Percentiles rank a stretch among this genome's conserved stretches.
phyloP scores from a whole-genome alignment of 2,329 filamentous ascomycete species.

The Colletotrichum sp. region DNA sequence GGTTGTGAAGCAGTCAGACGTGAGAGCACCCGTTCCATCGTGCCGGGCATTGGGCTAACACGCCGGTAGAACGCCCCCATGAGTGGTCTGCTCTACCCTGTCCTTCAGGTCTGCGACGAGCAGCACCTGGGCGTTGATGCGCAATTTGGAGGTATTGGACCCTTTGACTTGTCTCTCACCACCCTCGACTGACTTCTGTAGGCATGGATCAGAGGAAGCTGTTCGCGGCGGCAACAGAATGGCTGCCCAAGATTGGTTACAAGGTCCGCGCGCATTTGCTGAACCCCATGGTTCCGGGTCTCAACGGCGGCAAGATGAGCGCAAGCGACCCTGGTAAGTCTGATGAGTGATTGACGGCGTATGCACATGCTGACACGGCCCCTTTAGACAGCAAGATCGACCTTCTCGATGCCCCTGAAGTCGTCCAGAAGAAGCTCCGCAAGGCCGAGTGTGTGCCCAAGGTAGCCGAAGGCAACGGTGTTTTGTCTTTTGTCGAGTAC shows the following conservation, averaged over 20 bases:
- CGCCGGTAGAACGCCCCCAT: conserved; percentile 56
- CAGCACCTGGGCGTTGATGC: conserved; percentile 86
- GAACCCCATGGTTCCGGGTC: conserved; percentile 89
- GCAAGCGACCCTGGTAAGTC: conserved; percentile 67
- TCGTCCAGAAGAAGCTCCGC: conserved; percentile 80
- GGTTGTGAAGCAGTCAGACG: conserved; percentile 86
- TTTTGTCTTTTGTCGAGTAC: conserved; percentile 85
- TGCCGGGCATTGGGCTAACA: background rate
- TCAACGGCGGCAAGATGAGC: conserved; percentile 87
- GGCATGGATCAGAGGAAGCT: conserved; percentile 85
- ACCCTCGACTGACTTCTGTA: conserved; percentile 3
- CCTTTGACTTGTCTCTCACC: background rate
- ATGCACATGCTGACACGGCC: conserved; percentile 26
- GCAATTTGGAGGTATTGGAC: conserved; percentile 76
- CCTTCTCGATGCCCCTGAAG: conserved; percentile 79
- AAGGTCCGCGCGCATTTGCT: conserved; percentile 66
- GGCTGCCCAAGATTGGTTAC: conserved; percentile 86
- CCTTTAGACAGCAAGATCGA: conserved; percentile 87
- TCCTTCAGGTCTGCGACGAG: conserved; percentile 92
- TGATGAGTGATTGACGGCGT: background rate
- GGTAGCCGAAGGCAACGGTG: conserved; percentile 82
- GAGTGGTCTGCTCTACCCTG: conserved; percentile 78
- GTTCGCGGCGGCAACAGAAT: conserved; percentile 84
- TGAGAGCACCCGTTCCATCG: background rate
- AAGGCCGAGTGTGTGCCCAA: conserved; percentile 83